Base-by-base conservation (phyloP, 495 filamentous ascomycete genomes). In the Darksidea phi region DNA sequence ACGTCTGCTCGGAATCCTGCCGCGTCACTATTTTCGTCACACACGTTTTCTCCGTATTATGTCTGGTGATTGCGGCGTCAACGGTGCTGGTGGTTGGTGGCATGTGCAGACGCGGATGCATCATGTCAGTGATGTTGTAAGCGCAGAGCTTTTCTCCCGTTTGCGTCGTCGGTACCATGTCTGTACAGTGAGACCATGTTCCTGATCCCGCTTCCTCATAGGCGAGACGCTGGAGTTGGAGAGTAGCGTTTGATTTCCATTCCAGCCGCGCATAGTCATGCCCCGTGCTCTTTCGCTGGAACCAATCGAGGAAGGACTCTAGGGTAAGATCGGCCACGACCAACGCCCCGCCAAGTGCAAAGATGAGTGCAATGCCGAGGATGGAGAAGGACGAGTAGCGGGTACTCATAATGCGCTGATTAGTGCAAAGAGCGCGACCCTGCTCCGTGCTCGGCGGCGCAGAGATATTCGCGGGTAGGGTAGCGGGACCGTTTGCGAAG, bases 361-460 rank as follows among this genome's bases (percentile, higher is more conserved):
- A 12, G 18, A 63, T 59, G 8, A 63, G 12, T 20, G 32, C 4
- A 8, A 63, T 36, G 13, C 59, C 59, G 18, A 63, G 41, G 17
- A 63, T 43, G 43, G n/a, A 48, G 37, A 63, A 63, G 17, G 59
- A 63, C 8, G 54, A n/a, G 45, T 49, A 63, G 7, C 11, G 20
- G 7, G 37, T 48, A 43, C 21, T 63, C 18, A 36, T 13, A 20
- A 59, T 51, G 15, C 34, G 61, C 38, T 63, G 56, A 7, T n/a
- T n/a, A n/a, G n/a, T n/a, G n/a, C n/a, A n/a, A n/a, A n/a, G n/a
- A n/a, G n/a, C n/a, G n/a, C n/a, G n/a, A n/a, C n/a, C n/a, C n/a
- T n/a, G n/a, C n/a, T 23, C 28, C 48, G 10, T 50, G 6, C 17
- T 11, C 8, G 48, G 48, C 13, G 11, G 10, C 11, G 10, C 10